Evolutionary conservation across 495 filamentous ascomycete genomes (phyloP).

Genomic region (Daldinia loculata): DNA sequence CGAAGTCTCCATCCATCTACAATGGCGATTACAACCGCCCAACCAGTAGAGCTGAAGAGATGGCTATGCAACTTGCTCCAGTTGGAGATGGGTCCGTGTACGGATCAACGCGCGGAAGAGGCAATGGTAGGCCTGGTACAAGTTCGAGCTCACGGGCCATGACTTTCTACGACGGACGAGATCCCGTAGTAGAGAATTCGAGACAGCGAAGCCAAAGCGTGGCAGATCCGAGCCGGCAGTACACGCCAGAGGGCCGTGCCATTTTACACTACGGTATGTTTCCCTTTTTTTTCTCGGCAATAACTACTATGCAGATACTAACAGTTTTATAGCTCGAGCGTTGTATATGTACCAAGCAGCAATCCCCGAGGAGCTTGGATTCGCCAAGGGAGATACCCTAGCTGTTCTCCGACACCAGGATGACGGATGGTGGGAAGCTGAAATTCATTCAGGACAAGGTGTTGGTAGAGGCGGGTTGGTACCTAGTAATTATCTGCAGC

Average conservation of each 20-base stretch:
- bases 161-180: constrained; percentile 69
- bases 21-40: constrained; percentile 62
- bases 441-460: constrained; percentile 78
- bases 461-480: constrained; percentile 78
- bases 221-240: constrained; percentile 74
- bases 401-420: constrained; percentile 93
- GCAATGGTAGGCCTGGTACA: constrained; percentile 48
- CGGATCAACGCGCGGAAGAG: constrained; percentile 61
- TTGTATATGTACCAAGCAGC: constrained; percentile 93
- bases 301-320: constrained; percentile 16
- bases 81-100: constrained; percentile 43
- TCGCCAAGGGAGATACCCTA: constrained; percentile 90
- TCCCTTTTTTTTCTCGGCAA: not conserved
- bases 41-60: constrained; percentile 69
- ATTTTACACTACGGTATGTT: constrained; percentile 92
- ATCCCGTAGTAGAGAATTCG: constrained; percentile 54
- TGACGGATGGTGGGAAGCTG: constrained; percentile 99
- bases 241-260: constrained; percentile 82
- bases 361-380: constrained; percentile 94
- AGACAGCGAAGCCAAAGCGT: constrained; percentile 83
- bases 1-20: constrained; percentile 66
- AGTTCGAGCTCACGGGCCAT: constrained; percentile 56
- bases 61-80: constrained; percentile 83
- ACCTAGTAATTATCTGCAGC: constrained; percentile 95
- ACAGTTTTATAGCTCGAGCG: constrained; percentile 73